Percentiles rank a stretch among this genome's conserved stretches.
Evolutionary conservation across 768 basidiomycete species (phyloP).

Genomic region (Xerocomus spinulosus): DNA sequence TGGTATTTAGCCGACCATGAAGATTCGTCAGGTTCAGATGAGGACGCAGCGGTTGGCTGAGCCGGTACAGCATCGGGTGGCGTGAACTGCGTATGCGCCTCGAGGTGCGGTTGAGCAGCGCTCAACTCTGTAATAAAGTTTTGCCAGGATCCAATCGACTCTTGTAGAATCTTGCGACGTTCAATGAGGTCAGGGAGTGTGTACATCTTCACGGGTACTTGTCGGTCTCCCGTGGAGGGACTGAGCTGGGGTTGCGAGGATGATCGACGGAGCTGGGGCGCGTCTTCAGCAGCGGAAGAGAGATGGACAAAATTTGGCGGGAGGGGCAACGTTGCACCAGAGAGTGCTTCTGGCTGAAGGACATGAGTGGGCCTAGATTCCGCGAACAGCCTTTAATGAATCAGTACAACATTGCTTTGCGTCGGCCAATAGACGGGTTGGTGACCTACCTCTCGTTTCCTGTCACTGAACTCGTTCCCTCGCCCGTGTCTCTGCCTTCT

Average conservation of each 20-base stretch:
- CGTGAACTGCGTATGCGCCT: conserved; percentile 2
- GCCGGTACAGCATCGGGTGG: neutral
- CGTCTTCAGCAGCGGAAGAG: conserved; percentile 9
- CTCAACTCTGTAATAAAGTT: conserved; percentile 18
- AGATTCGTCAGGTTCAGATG: conserved; percentile 13
- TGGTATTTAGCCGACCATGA: conserved; percentile 19
- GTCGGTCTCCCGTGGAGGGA: conserved; percentile 12
- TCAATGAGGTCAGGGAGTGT: conserved; percentile 26
- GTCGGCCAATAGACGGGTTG: neutral
- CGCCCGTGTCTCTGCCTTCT: conserved; percentile 4
- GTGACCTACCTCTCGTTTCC: conserved; percentile 15
- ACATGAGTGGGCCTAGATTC: neutral
- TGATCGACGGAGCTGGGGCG: conserved; percentile 25
- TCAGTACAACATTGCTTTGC: conserved; percentile 5
- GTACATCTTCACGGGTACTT: conserved; percentile 18
- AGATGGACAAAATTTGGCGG: neutral
- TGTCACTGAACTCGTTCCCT: neutral
- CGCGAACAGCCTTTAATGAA: conserved; percentile 11
- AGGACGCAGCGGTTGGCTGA: neutral
- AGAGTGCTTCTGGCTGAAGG: neutral
- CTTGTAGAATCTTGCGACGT: conserved; percentile 21
- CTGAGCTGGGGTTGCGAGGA: conserved; percentile 27
- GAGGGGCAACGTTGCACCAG: conserved; percentile 1
- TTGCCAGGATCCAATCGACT: conserved; percentile 25
- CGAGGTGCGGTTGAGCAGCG: conserved; percentile 12